phyloP scores from a whole-genome alignment of 345 rosid species.

The Hibiscus mutabilis region DNA sequence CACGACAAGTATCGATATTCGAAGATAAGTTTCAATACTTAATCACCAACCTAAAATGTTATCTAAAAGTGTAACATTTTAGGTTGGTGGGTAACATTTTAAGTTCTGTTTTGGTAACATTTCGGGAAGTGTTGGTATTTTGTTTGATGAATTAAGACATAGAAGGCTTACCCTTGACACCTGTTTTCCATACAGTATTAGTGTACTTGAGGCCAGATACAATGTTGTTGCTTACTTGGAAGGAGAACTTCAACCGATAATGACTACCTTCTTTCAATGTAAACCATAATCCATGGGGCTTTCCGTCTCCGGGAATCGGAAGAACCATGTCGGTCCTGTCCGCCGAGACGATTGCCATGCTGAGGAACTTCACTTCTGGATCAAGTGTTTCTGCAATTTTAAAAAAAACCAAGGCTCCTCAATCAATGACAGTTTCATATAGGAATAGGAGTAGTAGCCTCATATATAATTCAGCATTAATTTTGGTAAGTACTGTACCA shows the following conservation, averaged over 20 bases:
- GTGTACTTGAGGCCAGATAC: slow-evolving; percentile 77
- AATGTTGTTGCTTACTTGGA: slow-evolving; percentile 69
- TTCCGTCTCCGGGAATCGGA: slow-evolving; percentile 50
- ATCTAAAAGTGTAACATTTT: too few relatives aligned
- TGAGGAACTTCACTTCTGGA: slow-evolving; percentile 62
- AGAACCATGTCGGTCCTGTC: slow-evolving; percentile 60
- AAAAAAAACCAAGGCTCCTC: not conserved
- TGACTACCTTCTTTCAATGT: slow-evolving; percentile 68
- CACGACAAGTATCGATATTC: too few relatives aligned
- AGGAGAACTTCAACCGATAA: slow-evolving; percentile 52
- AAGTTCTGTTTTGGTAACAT: too few relatives aligned
- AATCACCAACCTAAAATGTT: too few relatives aligned
- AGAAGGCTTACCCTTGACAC: slow-evolving; percentile 44
- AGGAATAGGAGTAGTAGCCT: too few relatives aligned
- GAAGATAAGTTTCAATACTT: too few relatives aligned
- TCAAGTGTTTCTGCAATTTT: slow-evolving; percentile 57
- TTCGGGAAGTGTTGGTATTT: too few relatives aligned
- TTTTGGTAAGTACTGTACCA: slow-evolving; percentile 19
- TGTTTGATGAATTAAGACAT: too few relatives aligned
- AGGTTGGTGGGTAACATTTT: too few relatives aligned
- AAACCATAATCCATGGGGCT: slow-evolving; percentile 59
- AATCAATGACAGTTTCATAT: too few relatives aligned
- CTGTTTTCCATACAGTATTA: slow-evolving; percentile 77
- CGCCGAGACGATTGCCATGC: slow-evolving; percentile 51
- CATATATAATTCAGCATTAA: too few relatives aligned